These are phyloP conservation scores for Xylaria sp. DNA, from an alignment of 2,329 filamentous ascomycete genomes.

Conservation along the genomic window DNA sequence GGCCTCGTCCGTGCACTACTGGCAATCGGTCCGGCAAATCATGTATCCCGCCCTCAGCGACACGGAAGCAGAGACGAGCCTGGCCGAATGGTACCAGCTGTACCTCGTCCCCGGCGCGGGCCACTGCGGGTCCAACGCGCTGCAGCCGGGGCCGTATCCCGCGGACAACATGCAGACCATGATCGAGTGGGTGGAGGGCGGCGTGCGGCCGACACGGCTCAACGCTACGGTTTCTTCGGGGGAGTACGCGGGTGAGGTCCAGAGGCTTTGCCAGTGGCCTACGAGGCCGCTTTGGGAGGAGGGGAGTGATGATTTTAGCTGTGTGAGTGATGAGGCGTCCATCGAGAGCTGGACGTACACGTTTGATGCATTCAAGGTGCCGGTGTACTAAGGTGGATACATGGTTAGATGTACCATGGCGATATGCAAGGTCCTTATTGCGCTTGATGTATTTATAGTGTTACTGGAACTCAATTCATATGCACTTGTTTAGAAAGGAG, in stretches of 20 bases:
- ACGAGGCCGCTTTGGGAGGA: constrained; percentile 49
- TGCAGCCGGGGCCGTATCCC: constrained; percentile 59
- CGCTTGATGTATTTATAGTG: no score
- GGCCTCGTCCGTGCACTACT: constrained; percentile 66
- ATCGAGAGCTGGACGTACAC: constrained; percentile 14
- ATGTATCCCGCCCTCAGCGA: constrained; percentile 59
- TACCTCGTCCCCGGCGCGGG: constrained; percentile 65
- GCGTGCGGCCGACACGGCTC: constrained; percentile 50
- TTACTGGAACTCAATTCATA: no score
- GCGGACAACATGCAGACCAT: constrained; percentile 75
- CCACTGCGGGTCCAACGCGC: constrained; percentile 61
- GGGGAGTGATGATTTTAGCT: constrained; percentile 44
- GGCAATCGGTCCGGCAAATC: constrained; percentile 61
- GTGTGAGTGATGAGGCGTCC: constrained; percentile 35
- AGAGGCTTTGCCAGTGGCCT: constrained; percentile 56
- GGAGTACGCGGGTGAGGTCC: constrained; percentile 49
- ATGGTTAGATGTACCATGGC: no score
- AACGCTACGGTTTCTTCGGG: constrained; percentile 53
- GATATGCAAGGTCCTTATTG: no score
- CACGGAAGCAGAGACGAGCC: constrained; percentile 53
- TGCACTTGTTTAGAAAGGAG: no score
- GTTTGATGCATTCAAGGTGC: constrained; percentile 5
- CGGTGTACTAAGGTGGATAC: not conserved
- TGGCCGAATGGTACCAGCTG: constrained; percentile 65
- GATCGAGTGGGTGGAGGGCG: constrained; percentile 76